A percentile compares a stretch with the other conserved stretches of the same genome.
Evolutionary conservation across 768 basidiomycete species (phyloP).

Genomic region (Phanerochaete sordida): DNA sequence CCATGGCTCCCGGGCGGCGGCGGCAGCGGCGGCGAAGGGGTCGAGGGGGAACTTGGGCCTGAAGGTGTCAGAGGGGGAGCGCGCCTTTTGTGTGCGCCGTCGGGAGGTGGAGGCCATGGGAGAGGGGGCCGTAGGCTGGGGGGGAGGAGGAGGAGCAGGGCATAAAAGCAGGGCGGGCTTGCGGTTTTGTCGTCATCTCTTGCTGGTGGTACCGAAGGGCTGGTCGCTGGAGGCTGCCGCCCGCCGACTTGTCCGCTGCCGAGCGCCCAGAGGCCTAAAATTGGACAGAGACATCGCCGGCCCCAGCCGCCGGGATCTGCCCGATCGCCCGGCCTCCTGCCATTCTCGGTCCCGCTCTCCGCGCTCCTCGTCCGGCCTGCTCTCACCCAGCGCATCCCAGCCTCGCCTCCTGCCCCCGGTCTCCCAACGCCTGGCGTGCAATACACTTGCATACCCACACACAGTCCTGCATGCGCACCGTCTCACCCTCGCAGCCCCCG

Average conservation of each 20-base stretch:
- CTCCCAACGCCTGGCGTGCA: too few relatives aligned
- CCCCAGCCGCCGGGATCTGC: too few relatives aligned
- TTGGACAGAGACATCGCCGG: background rate
- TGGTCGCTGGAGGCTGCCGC: background rate
- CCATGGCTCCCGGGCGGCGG: constrained; percentile 27
- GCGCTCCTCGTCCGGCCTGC: background rate
- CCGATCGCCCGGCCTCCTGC: background rate
- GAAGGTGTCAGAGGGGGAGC: constrained; percentile 24
- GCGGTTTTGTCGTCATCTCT: constrained; percentile 3
- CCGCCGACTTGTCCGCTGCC: background rate
- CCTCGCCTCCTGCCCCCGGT: too few relatives aligned
- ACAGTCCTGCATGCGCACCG: too few relatives aligned
- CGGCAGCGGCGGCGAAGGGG: constrained; percentile 27
- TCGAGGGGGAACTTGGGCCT: constrained; percentile 31
- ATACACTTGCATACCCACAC: too few relatives aligned
- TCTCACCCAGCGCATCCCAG: background rate
- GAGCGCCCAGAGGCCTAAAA: background rate
- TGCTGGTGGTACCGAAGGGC: background rate
- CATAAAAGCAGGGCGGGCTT: background rate
- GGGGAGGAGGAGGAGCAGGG: background rate
- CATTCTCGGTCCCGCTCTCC: background rate
- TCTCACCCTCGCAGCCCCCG: too few relatives aligned
- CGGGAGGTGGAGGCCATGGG: background rate
- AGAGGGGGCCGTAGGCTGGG: background rate
- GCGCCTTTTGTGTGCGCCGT: background rate